Base-by-base conservation (phyloP, 805 yeast genomes). In the Metschnikowia baotianmanensis region DNA sequence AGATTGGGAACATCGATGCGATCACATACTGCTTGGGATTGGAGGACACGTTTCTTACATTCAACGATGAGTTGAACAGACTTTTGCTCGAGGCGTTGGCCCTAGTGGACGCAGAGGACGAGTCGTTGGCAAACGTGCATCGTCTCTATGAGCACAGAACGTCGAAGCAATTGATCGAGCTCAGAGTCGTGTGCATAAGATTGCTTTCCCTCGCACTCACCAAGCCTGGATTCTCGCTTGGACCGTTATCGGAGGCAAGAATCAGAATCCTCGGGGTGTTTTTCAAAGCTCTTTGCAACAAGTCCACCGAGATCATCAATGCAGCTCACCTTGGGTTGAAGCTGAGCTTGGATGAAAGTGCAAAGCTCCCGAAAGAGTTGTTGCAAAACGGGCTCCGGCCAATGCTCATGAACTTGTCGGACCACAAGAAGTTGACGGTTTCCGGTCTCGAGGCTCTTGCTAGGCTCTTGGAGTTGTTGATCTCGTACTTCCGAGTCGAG, bases 1-100 rank as follows among this genome's bases (percentile, higher is more conserved):
- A 95, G 65, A 93, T 93, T 42, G 99, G 99, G 26, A 90, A 93
- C 59, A 90, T 93, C 46, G 98, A 93, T 62, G 98, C 98, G 1
- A 86, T 93, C n/a, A 82, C 96, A 0, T 95, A 82, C 61, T 91
- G 97, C 57, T 67, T 93, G 43, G 80, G 83, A 1, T 69, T 91
- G 35, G 93, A 87, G 10, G 77, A 84, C 47, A 75, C 96, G 0
- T 89, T 91, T 51, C 67, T 91, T 48, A 82, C 83, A 8, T 91
- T 88, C 58, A 86, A 86, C 51, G 98, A 93, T 40, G 98, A 95
- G 56, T 65, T 93, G 44, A 85, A 83, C 44, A 69, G 99, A 38
- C 68, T 95, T 41, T 65, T 93, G 8, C 77, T 86, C 43, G 99
- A 93, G 58, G 96, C 97, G 0, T 71, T 91, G 41, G 96, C 96